phyloP scores from a whole-genome alignment of 106 monocot genomes.

The Gastrodia elata region DNA sequence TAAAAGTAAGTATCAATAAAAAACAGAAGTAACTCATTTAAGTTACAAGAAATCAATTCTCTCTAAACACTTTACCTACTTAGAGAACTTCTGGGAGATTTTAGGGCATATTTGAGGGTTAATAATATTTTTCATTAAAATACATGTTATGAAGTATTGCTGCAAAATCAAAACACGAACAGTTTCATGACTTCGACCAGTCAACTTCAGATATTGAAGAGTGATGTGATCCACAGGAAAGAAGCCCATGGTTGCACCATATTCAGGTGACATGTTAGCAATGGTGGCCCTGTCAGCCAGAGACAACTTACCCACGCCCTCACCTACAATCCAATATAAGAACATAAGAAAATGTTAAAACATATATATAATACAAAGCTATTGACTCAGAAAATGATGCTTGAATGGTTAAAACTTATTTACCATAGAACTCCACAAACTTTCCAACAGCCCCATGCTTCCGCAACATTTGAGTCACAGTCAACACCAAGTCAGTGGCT shows the following conservation, averaged over 20 bases:
- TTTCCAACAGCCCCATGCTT: slow-evolving; percentile 97
- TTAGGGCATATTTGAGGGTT: too few relatives aligned
- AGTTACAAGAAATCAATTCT: too few relatives aligned
- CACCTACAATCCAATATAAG: slow-evolving; percentile 53
- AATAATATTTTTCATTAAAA: too few relatives aligned
- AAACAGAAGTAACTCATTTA: too few relatives aligned
- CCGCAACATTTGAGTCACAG: slow-evolving; percentile 81
- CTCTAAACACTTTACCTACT: too few relatives aligned
- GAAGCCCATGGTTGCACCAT: slow-evolving; percentile 99
- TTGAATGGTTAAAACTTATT: background rate
- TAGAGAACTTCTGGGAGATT: too few relatives aligned
- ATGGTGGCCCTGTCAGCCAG: slow-evolving; percentile 90
- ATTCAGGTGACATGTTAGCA: slow-evolving; percentile 97
- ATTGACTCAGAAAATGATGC: background rate
- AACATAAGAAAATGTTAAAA: background rate
- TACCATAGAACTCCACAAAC: slow-evolving; percentile 96
- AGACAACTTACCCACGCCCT: slow-evolving; percentile 67
- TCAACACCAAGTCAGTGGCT: slow-evolving; percentile 84
- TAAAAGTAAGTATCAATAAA: too few relatives aligned
- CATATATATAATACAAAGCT: background rate
- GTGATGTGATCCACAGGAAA: slow-evolving; percentile 94
- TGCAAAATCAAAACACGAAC: slow-evolving; percentile 42
- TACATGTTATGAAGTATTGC: too few relatives aligned
- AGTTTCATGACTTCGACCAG: slow-evolving; percentile 93
- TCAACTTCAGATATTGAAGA: slow-evolving; percentile 70